These are phyloP conservation scores for Funneliformis geosporum DNA, from an alignment of 192 early-diverging fungal species.

Conservation along the genomic window DNA sequence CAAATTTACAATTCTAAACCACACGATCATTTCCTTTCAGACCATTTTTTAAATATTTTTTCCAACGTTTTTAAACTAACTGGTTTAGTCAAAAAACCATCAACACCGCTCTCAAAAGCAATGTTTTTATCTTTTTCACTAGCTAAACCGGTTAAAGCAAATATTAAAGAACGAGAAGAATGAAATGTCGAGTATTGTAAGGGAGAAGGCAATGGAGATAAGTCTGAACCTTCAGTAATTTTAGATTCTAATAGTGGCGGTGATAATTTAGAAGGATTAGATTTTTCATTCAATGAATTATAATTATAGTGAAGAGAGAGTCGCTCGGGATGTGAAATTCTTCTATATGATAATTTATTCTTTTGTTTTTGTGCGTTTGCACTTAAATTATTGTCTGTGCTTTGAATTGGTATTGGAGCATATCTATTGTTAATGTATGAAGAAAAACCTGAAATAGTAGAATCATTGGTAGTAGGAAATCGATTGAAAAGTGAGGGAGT, in stretches of 20 bases:
- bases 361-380: neutral
- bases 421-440: neutral
- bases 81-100: constrained; percentile 50
- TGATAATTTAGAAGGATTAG: neutral
- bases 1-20: too few species aligned
- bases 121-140: constrained; percentile 43
- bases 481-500: neutral
- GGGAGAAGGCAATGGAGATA: neutral
- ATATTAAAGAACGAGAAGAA: constrained; percentile 35
- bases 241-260: neutral
- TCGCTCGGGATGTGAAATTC: neutral
- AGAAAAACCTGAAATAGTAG: neutral
- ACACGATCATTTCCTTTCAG: neutral
- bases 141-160: constrained; percentile 48
- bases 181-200: too few species aligned
- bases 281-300: neutral
- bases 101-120: constrained; percentile 47
- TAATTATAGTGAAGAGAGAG: neutral
- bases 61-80: constrained; percentile 41
- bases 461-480: neutral
- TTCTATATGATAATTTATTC: neutral
- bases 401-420: neutral
- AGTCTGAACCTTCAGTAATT: neutral
- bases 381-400: neutral
- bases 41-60: constrained; percentile 15